phyloP scores from a whole-genome alignment of 2,329 filamentous ascomycete genomes.

The Venturia carpophila region DNA sequence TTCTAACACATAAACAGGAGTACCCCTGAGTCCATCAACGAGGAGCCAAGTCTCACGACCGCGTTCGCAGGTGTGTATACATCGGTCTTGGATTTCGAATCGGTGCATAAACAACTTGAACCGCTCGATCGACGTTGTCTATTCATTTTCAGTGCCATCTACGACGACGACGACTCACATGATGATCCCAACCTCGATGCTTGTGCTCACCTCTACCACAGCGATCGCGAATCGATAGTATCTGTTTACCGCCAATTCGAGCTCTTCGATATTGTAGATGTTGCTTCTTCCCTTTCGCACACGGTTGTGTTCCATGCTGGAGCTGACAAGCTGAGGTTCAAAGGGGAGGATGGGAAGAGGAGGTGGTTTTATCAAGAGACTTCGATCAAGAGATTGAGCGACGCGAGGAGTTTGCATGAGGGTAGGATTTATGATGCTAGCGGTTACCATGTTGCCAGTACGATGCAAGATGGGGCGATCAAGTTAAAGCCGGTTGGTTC shows the following conservation, averaged over 20 bases:
- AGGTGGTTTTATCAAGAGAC: slow-evolving; percentile 18
- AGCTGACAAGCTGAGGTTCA: slow-evolving; percentile 8
- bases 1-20: background rate
- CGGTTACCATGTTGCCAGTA: slow-evolving; percentile 14
- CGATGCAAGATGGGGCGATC: slow-evolving; percentile 17
- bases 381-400: background rate
- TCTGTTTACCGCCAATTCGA: slow-evolving; percentile 7
- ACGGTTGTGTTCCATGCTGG: slow-evolving; percentile 17
- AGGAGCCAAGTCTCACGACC: background rate
- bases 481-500: slow-evolving; percentile 11
- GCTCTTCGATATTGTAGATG: slow-evolving; percentile 12
- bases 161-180: background rate
- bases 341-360: background rate
- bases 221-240: slow-evolving; percentile 17
- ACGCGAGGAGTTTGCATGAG: slow-evolving; percentile 14
- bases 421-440: slow-evolving; percentile 16
- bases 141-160: slow-evolving; percentile 8
- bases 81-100: background rate
- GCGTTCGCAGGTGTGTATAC: slow-evolving; percentile 14
- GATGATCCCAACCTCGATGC: slow-evolving; percentile 17
- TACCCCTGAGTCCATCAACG: background rate
- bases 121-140: slow-evolving; percentile 11
- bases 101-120: background rate
- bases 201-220: slow-evolving; percentile 17
- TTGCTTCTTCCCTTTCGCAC: slow-evolving; percentile 12